Base-by-base conservation (phyloP, 2,329 filamentous ascomycete genomes). In the Colletotrichum destructivum region DNA sequence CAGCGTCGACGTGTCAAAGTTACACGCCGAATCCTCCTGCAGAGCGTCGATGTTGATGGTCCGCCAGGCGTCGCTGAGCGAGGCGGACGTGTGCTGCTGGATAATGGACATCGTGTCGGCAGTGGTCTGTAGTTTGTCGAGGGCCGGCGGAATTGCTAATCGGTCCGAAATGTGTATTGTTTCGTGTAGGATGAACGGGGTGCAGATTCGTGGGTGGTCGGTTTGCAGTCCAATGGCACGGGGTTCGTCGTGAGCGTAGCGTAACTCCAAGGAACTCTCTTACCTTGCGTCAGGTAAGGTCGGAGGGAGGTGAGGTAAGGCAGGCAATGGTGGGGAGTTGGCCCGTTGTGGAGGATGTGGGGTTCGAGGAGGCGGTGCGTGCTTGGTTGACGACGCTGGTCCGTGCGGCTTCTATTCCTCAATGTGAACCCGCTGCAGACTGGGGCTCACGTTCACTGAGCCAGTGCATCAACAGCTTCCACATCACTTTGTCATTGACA, bases 41-140 rank as follows among this genome's bases (percentile, higher is more conserved):
- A 97, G 89, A 76, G 92, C 92, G 82, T 98, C 95, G 82, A 98
- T 93, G 88, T 98, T 94, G 88, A 98, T 96, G 76, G 94, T 98
- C 82, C 95, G 94, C 90, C 90, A 92, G 79, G 89, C 88, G 76
- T 92, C 90, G 82, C 84, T 84, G 66, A 92, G 86, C 76, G 89
- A 86, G 67, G 88, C 87, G 71, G 85, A 83, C 62, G 87, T 89
- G 82, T 90, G 88, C 80, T 92, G 89, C 80, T 91, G 90, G 76
- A 91, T 91, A 79, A 92, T 91, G 64, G 90, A 92, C 90, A 92
- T 92, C 60, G 66, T 73, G 40, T 54, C 51, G 35, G 31, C 5
- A n/a, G 26, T 44, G 38, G 13, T 49, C 26, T n/a, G 38, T n/a
- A 18, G 18, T 16, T 16, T 35, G 21, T 52, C 18, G 31, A 16